These are phyloP conservation scores for Alternaria arborescens DNA, from an alignment of 2,329 filamentous ascomycete genomes.

Conservation along the genomic window DNA sequence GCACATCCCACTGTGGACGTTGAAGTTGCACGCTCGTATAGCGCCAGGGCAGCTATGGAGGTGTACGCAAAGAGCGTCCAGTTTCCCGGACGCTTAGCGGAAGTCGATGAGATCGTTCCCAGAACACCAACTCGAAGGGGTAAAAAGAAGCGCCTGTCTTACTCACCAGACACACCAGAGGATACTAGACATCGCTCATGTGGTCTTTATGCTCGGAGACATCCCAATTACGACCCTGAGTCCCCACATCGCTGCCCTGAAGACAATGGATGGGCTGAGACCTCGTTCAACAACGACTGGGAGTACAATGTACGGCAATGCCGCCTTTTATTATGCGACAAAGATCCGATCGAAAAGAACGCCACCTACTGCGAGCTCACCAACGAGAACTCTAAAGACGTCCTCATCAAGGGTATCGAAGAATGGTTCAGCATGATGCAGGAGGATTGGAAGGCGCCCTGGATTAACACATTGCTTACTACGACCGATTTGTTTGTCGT, in stretches of 20 bases:
- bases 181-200: slow-evolving; percentile 16
- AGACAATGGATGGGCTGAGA: slow-evolving; percentile 20
- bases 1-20: slow-evolving; percentile 6
- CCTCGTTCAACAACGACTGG: slow-evolving; percentile 11
- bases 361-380: slow-evolving; percentile 20
- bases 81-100: slow-evolving; percentile 6
- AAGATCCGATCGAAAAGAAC: background rate
- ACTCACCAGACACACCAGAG: slow-evolving; percentile 15
- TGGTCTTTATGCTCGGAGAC: background rate
- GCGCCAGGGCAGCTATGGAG: slow-evolving; percentile 3
- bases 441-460: background rate
- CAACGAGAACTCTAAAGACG: slow-evolving; percentile 3
- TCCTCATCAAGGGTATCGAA: slow-evolving; percentile 4
- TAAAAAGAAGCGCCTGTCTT: slow-evolving; percentile 3
- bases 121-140: background rate
- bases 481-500: slow-evolving; percentile 21
- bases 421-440: slow-evolving; percentile 1
- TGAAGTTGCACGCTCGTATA: background rate
- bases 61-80: background rate
- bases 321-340: slow-evolving; percentile 15
- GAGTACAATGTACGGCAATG: slow-evolving; percentile 23
- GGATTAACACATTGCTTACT: background rate
- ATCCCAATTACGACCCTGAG: slow-evolving; percentile 9
- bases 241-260: slow-evolving; percentile 18
- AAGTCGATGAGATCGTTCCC: background rate